Conservation (phyloP, 148 eudicot genomes). For the Persicaria tinctoria region DNA sequence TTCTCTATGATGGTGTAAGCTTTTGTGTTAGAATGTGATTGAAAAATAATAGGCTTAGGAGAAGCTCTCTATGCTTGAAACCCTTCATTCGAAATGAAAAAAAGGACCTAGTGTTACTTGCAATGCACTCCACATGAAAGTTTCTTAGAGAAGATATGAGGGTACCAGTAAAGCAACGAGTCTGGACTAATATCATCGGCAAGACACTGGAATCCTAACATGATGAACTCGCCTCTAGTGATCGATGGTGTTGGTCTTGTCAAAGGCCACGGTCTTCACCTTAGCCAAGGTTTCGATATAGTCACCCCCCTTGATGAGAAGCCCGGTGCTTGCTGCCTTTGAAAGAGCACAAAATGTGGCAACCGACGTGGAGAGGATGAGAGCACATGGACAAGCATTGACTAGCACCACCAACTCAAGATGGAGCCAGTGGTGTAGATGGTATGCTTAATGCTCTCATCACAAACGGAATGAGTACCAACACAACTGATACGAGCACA, state of each 20-base stretch:
- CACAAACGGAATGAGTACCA: constrained; percentile 52
- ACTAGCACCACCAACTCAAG: constrained; percentile 71
- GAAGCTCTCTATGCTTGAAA: constrained; percentile 45
- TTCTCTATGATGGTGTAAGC: neutral
- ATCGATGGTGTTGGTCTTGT: constrained; percentile 84
- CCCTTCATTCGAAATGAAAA: constrained; percentile 24
- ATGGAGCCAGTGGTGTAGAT: constrained; percentile 51
- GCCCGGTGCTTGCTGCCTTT: constrained; percentile 72
- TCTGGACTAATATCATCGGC: constrained; percentile 33
- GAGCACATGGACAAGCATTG: constrained; percentile 90
- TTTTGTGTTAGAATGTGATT: neutral
- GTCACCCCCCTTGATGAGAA: constrained; percentile 81
- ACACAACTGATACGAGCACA: constrained; percentile 44
- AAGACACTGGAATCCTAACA: constrained; percentile 39
- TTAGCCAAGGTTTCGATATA: constrained; percentile 65
- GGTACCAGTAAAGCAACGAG: constrained; percentile 58
- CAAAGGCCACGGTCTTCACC: constrained; percentile 63
- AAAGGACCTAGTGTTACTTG: neutral
- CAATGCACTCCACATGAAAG: neutral
- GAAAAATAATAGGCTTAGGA: no score
- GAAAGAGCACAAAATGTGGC: constrained; percentile 85
- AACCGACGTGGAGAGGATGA: constrained; percentile 82
- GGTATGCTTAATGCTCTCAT: constrained; percentile 40
- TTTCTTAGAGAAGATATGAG: neutral
- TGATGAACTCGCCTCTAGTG: constrained; percentile 69